A percentile compares a stretch with the other conserved stretches of the same genome.
Evolutionary conservation across 495 filamentous ascomycete genomes (phyloP).

Genomic region (Lophiostoma macrostomum): DNA sequence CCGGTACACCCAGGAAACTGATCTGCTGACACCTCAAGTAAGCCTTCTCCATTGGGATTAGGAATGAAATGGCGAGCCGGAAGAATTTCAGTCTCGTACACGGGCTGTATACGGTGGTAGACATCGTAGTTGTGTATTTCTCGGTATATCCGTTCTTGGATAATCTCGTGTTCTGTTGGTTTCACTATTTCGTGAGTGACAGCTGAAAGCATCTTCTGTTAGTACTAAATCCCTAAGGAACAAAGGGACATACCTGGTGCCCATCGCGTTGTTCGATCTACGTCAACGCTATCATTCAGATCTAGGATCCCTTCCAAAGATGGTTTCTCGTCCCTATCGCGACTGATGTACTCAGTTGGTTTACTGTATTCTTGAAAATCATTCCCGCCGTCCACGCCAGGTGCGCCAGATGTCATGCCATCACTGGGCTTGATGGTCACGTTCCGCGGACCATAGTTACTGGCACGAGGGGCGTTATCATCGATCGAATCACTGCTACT

Average conservation of each 20-base stretch:
- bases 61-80: conserved; percentile 43
- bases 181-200: conserved; percentile 54
- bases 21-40: conserved; percentile 20
- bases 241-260: conserved; percentile 31
- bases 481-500: too few relatives aligned
- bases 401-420: too few relatives aligned
- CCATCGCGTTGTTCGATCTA: conserved; percentile 23
- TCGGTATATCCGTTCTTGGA: conserved; percentile 50
- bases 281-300: conserved; percentile 32
- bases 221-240: neutral
- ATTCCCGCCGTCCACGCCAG: too few relatives aligned
- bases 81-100: conserved; percentile 51
- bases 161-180: conserved; percentile 46
- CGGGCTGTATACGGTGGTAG: conserved; percentile 52
- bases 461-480: neutral
- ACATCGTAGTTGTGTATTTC: conserved; percentile 57
- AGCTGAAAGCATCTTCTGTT: conserved; percentile 38
- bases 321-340: neutral
- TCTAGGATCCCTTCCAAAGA: conserved; percentile 27
- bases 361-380: too few relatives aligned
- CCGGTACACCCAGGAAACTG: conserved; percentile 17
- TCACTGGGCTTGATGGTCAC: neutral
- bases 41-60: neutral
- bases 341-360: too few relatives aligned
- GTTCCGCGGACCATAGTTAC: too few relatives aligned